A percentile compares a stretch with the other conserved stretches of the same genome.
Conservation (phyloP, 805 yeast species). For the Cyberlindnera xylosilytica region DNA sequence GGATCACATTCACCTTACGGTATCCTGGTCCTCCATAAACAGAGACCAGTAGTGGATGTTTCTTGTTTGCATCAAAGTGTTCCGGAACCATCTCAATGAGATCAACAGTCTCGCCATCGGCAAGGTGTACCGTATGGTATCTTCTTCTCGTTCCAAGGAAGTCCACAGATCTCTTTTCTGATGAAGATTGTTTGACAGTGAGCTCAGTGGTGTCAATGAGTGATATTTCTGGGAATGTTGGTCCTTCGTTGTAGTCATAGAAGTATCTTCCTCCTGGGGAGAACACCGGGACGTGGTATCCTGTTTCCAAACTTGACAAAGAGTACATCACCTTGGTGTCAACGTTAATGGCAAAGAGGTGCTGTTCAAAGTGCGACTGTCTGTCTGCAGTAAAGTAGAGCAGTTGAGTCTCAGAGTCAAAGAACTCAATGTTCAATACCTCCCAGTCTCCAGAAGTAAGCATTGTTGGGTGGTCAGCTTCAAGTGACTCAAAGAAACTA, state of each 20-base stretch:
- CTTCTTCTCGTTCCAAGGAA: slow-evolving; percentile 16
- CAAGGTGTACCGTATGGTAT: slow-evolving; percentile 23
- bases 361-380: slow-evolving; percentile 49
- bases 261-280: slow-evolving; percentile 58
- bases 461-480: slow-evolving; percentile 36
- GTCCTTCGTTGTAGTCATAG: slow-evolving; percentile 32
- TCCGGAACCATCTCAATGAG: slow-evolving; percentile 64
- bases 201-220: slow-evolving; percentile 11
- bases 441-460: slow-evolving; percentile 51
- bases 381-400: slow-evolving; percentile 58
- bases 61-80: slow-evolving; percentile 41
- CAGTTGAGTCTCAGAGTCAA: slow-evolving; percentile 41
- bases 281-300: slow-evolving; percentile 47
- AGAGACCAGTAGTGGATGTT: slow-evolving; percentile 64
- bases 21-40: slow-evolving; percentile 86
- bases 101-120: slow-evolving; percentile 36
- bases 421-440: slow-evolving; percentile 44
- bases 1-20: slow-evolving; percentile 48
- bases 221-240: slow-evolving; percentile 20
- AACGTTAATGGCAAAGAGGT: slow-evolving; percentile 50
- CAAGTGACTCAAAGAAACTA: slow-evolving; percentile 51
- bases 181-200: background rate
- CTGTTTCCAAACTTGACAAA: slow-evolving; percentile 35
- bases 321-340: slow-evolving; percentile 22
- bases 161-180: slow-evolving; percentile 14